These are phyloP conservation scores for Coleophoma eucalyptorum DNA, from an alignment of 2,329 filamentous ascomycete genomes.

Conservation along the genomic window DNA sequence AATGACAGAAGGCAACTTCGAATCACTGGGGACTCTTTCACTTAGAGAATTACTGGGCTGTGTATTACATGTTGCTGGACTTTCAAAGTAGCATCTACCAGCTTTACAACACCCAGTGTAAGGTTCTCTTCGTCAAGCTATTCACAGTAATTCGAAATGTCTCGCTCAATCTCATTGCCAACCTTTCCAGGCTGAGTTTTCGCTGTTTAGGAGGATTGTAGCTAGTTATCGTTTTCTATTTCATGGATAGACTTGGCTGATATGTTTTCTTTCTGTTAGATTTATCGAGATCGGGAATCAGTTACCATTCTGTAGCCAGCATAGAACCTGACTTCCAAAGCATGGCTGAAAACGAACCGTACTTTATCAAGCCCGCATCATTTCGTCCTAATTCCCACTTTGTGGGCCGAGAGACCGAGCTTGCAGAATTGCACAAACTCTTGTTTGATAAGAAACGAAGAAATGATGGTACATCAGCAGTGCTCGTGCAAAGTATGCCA, in stretches of 20 bases:
- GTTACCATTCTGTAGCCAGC: slow-evolving; percentile 3
- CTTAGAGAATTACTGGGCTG: too few species aligned
- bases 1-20: too few species aligned
- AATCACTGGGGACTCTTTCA: too few species aligned
- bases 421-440: slow-evolving; percentile 54
- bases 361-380: slow-evolving; percentile 46
- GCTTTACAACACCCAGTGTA: too few species aligned
- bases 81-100: too few species aligned
- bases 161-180: background rate
- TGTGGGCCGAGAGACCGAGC: slow-evolving; percentile 54
- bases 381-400: slow-evolving; percentile 63
- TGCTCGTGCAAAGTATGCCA: slow-evolving; percentile 60
- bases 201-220: background rate
- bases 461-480: slow-evolving; percentile 55
- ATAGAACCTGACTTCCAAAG: slow-evolving; percentile 9
- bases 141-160: too few species aligned
- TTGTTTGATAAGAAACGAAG: slow-evolving; percentile 53
- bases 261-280: slow-evolving; percentile 2
- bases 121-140: too few species aligned
- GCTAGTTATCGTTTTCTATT: background rate
- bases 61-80: too few species aligned
- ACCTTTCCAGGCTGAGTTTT: background rate
- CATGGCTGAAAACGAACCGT: slow-evolving; percentile 9
- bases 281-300: slow-evolving; percentile 12
- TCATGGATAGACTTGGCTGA: background rate